phyloP scores from a whole-genome alignment of 2,329 filamentous ascomycete genomes.

The Parastagonospora avenae region DNA sequence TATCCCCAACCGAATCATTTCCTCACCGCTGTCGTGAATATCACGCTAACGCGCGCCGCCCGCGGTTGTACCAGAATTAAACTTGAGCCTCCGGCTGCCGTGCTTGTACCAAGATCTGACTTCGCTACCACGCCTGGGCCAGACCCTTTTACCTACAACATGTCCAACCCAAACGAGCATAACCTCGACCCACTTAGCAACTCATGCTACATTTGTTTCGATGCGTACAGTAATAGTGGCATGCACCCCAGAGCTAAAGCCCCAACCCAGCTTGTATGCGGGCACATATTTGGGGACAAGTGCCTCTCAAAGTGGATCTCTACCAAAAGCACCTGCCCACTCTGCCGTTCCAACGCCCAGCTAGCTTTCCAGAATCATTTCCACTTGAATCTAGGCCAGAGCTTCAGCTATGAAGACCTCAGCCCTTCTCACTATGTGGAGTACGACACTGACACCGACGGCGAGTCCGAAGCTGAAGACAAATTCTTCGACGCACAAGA shows the following conservation, averaged over 20 bases:
- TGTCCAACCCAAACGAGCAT: neutral
- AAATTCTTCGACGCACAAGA: neutral
- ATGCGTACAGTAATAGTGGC: conserved; percentile 8
- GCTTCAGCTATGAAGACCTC: neutral
- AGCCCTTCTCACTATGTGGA: neutral
- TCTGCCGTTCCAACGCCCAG: conserved; percentile 10
- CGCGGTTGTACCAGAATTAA: neutral
- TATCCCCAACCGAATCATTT: neutral
- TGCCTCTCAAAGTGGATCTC: conserved; percentile 17
- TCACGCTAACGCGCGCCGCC: neutral
- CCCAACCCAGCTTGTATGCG: conserved; percentile 15
- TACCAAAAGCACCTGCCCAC: conserved; percentile 15
- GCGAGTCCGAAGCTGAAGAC: neutral
- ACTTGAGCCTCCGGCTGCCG: neutral
- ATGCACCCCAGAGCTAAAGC: conserved; percentile 7
- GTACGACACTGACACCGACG: neutral
- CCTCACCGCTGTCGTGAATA: neutral
- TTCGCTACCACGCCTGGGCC: neutral
- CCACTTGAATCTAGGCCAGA: neutral
- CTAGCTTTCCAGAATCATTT: neutral
- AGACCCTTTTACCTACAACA: neutral
- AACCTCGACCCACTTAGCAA: conserved; percentile 2
- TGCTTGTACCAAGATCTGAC: neutral
- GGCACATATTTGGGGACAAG: conserved; percentile 20
- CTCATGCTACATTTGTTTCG: conserved; percentile 19